Base-by-base conservation (phyloP, 345 rosid species). In the Eutrema japonicum region DNA sequence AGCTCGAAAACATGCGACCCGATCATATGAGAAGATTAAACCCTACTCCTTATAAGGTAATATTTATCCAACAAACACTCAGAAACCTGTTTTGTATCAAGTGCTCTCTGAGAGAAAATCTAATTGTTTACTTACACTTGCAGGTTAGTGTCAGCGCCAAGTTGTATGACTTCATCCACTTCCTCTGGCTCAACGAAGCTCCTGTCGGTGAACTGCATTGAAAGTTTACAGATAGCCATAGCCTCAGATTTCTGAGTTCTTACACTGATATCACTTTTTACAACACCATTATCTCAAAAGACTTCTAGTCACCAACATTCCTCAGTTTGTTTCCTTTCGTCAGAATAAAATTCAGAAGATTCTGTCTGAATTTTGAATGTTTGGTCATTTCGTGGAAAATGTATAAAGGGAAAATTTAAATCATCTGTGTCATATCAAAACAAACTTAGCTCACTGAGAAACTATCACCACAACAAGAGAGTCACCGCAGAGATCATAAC, bases 101-200 rank as follows among this genome's bases (percentile, higher is more conserved):
- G 49, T 27, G 60, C 36, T 49, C 9, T 47, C 29, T 55, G 33
- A 49, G 60, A 33, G 38, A 10, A 43, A 33, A 51, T 13, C 22
- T 60, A 8, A 16, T 6, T 62, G 30, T 49, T 13, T 43, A 33
- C 46, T 10, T 53, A 55, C 50, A 61, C 27, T 62, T 60, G 29
- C 93, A 89, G 98, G 99, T 92, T 79, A 92, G 96, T 50, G 97
- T 92, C 12, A 92, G 92, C 37, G 86, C 86, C 9, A 89, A 86
- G 74, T 77, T 92, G 77, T 95, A 95, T 32, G 97, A 95, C 73
- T 95, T 95, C 81, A 92, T 92, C 71, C 97, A 95, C 80, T 86
- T 85, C 78, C 82, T 95, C 47, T 95, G 99, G 99, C 96, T 95
- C 71, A 95, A 92, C 10, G 99, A 95, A 83, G 99, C 97, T 9